Evolutionary conservation across 2,329 filamentous ascomycete species (phyloP).

Genomic region (Polytolypa hystricis): DNA sequence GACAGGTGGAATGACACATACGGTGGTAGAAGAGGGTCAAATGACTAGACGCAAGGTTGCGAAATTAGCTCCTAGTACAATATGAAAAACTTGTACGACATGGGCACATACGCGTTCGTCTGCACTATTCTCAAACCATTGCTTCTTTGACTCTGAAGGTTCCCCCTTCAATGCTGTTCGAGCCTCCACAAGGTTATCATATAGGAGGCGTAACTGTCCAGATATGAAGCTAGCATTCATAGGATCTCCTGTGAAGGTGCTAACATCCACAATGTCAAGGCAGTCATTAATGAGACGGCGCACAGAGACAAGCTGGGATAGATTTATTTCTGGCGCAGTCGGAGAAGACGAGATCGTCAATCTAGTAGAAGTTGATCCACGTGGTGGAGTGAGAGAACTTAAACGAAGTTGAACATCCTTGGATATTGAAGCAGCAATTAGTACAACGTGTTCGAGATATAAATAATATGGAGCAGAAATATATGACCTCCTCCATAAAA

Average conservation of each 20-base stretch:
- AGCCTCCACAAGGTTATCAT: conserved; percentile 53
- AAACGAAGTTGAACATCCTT: conserved; percentile 69
- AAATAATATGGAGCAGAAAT: not conserved
- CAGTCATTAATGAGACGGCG: conserved; percentile 71
- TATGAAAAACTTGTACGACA: too few relatives aligned
- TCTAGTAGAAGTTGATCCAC: conserved; percentile 40
- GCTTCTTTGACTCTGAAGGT: conserved; percentile 36
- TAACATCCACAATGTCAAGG: conserved; percentile 71
- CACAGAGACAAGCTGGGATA: conserved; percentile 61
- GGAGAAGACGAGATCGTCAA: conserved; percentile 42
- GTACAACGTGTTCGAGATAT: not conserved
- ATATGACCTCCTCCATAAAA: too few relatives aligned
- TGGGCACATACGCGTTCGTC: conserved; percentile 44
- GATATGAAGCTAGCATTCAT: conserved; percentile 47
- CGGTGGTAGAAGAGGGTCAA: conserved; percentile 51
- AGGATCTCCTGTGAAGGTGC: conserved; percentile 59
- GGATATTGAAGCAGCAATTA: not conserved
- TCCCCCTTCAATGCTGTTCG: conserved; percentile 47
- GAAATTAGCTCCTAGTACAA: not conserved
- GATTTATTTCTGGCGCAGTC: conserved; percentile 46
- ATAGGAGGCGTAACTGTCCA: conserved; percentile 46
- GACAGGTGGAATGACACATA: conserved; percentile 62
- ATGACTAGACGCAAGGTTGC: conserved; percentile 20
- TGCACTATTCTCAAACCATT: conserved; percentile 46
- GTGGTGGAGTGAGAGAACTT: conserved; percentile 38